phyloP scores from a whole-genome alignment of 768 basidiomycete genomes.

The Favolaschia claudopus region DNA sequence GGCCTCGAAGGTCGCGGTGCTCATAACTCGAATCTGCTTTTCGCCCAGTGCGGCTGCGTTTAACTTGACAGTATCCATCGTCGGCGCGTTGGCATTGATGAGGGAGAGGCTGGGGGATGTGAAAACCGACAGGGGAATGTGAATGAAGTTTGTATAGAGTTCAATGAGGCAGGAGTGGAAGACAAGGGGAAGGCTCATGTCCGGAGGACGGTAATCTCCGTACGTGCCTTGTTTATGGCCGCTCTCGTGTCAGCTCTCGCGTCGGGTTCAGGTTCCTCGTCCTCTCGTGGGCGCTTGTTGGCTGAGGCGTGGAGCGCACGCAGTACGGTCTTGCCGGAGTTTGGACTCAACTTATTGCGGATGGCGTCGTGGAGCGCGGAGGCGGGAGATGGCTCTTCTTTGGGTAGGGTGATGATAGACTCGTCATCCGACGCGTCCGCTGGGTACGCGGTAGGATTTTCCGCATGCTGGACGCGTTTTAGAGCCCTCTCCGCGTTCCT shows the following conservation, averaged over 20 bases:
- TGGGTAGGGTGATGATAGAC: background rate
- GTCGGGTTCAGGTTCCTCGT: background rate
- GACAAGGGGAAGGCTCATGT: background rate
- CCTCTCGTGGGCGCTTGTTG: background rate
- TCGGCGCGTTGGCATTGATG: background rate
- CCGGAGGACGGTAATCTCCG: background rate
- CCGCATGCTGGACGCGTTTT: background rate
- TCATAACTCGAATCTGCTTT: background rate
- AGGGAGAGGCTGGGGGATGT: background rate
- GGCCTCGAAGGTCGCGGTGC: background rate
- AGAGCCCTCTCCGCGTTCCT: background rate
- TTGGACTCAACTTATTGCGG: background rate
- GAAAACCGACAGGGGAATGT: conserved; percentile 4
- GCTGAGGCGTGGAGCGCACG: no score
- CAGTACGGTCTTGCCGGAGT: background rate
- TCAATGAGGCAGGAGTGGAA: background rate
- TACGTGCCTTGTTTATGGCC: background rate
- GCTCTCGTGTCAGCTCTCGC: no score
- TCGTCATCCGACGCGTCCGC: background rate
- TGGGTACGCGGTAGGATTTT: background rate
- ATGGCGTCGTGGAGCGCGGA: background rate
- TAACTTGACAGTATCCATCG: background rate
- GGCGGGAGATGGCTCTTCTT: background rate
- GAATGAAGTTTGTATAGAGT: background rate
- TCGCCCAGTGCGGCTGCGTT: background rate